Percentiles rank a stretch among this genome's conserved stretches.
Conservation (phyloP, 371 early-diverging fungal species). For the Mucor lusitanicus region DNA sequence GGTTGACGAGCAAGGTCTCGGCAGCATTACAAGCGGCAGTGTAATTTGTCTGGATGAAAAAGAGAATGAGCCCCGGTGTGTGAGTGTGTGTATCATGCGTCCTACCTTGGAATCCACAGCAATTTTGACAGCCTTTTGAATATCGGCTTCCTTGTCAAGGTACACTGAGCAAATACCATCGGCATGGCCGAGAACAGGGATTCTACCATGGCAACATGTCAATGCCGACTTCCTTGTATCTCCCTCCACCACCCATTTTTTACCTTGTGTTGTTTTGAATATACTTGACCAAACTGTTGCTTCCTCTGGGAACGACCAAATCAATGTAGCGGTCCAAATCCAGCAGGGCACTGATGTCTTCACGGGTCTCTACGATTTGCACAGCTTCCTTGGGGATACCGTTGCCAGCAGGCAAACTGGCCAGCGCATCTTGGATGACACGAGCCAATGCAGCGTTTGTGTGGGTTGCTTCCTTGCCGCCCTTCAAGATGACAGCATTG, state of each 20-base stretch:
- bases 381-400: conserved; percentile 74
- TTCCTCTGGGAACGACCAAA: conserved; percentile 94
- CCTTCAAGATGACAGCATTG: conserved; percentile 97
- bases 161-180: conserved; percentile 94
- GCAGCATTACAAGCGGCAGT: conserved; percentile 96
- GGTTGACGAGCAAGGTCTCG: conserved; percentile 90
- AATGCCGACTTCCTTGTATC: background rate
- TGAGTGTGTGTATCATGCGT: background rate
- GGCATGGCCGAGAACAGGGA: conserved; percentile 98
- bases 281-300: conserved; percentile 85
- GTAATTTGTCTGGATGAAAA: conserved; percentile 71
- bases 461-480: conserved; percentile 82
- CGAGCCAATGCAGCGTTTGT: conserved; percentile 79
- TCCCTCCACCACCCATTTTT: background rate
- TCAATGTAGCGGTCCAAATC: conserved; percentile 92
- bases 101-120: conserved; percentile 88
- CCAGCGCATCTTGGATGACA: conserved; percentile 80
- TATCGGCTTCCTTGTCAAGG: conserved; percentile 82
- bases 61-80: too few species aligned
- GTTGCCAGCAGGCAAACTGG: conserved; percentile 47
- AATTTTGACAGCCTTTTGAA: conserved; percentile 71
- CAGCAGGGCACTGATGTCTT: conserved; percentile 83
- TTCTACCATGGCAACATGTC: conserved; percentile 49
- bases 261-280: conserved; percentile 89
- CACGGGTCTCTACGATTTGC: conserved; percentile 88